phyloP scores from a whole-genome alignment of 169 alveolate genomes.

The Plasmodium relictum region DNA sequence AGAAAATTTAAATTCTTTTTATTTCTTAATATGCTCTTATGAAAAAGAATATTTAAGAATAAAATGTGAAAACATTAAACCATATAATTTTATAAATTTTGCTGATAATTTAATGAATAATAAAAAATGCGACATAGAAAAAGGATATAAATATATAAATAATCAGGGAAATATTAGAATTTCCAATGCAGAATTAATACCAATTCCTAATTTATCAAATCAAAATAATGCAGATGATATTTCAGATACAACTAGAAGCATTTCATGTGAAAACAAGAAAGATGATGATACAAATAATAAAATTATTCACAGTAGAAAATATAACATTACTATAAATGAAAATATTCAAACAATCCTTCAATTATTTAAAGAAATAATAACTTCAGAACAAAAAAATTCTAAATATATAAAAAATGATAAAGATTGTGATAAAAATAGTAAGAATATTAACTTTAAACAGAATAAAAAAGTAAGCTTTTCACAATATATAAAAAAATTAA shows the following conservation, averaged over 20 bases:
- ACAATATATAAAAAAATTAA: neutral
- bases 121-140: slow-evolving; percentile 12
- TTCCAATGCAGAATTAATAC: slow-evolving; percentile 27
- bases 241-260: neutral
- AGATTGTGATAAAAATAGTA: slow-evolving; percentile 10
- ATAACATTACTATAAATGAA: slow-evolving; percentile 26
- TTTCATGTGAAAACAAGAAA: neutral
- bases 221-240: neutral
- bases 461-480: slow-evolving; percentile 38
- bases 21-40: slow-evolving; percentile 22
- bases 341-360: neutral
- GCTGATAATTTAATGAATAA: slow-evolving; percentile 12
- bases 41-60: slow-evolving; percentile 13
- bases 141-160: slow-evolving; percentile 53
- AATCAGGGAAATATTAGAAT: slow-evolving; percentile 38
- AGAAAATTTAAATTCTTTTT: neutral
- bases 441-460: slow-evolving; percentile 3
- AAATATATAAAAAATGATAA: slow-evolving; percentile 9
- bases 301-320: neutral
- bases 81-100: slow-evolving; percentile 21
- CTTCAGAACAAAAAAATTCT: neutral
- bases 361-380: slow-evolving; percentile 21
- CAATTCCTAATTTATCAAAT: neutral
- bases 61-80: slow-evolving; percentile 46
- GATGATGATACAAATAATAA: neutral